Base-by-base conservation (phyloP, 2,329 filamentous ascomycete species). In the Neofusicoccum kwambonambiense region DNA sequence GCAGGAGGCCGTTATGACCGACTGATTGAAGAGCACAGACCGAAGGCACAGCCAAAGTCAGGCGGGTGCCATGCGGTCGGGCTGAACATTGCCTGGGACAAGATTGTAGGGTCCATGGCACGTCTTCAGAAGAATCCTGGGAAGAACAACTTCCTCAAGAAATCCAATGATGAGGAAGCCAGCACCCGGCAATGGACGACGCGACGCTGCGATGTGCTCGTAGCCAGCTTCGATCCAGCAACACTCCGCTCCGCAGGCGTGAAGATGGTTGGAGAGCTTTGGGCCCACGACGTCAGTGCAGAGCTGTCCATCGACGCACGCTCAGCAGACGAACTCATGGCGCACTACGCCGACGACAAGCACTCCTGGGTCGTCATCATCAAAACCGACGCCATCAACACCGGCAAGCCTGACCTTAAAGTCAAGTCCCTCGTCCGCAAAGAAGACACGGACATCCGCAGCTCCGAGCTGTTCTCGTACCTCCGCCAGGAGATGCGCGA, bases 1-100 rank as follows among this genome's bases (percentile, higher is more conserved):
- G 95, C 93, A 37, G 95, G 96, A 58, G 95, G 95, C 2, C 87
- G 95, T 56, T 99, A 99, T 74, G 96, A 99, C 75, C 87, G 88
- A 54, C 81, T 99, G 19, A 94, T 99, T 68, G 88, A 89, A 74
- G 91, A 96, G 67, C 91, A 96, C 72, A 86, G 89, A 8, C 90
- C 91, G 4, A 89, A 88, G 68, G 85, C 88, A 47, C 83, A 87
- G 45, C 84, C 83, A 27, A 85, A 85, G 51, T 66, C 63, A 19
- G 66, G 67, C 22, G 66, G 57, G 2, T 87, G 87, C 19, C 92
- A 96, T 73, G 94, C 92, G 4, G 95, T 98, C 11, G 95, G 96
- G 0, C 94, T 98, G 74, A 96, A 93, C 72, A 81, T 98, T 45
- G 91, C 91, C 27, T 96, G 93, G 88, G 93, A 97, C 71, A 87